These are phyloP conservation scores for Ascochyta clinopodiicola DNA, from an alignment of 2,329 filamentous ascomycete genomes.

Conservation along the genomic window DNA sequence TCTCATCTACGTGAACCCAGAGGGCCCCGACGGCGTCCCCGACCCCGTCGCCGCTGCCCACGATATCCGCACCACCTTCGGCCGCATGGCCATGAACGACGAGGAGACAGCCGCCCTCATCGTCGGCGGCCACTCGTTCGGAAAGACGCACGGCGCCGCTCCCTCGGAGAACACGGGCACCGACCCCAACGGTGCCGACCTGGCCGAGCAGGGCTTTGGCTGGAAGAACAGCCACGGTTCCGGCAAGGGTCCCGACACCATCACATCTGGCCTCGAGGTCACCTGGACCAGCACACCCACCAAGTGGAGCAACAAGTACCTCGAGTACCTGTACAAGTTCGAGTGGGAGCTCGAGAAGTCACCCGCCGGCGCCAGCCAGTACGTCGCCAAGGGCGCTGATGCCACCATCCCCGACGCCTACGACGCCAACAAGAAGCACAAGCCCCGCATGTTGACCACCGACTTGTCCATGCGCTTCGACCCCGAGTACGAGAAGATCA, in stretches of 20 bases:
- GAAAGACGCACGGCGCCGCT: conserved; percentile 80
- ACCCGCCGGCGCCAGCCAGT: conserved; percentile 78
- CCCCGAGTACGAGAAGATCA: conserved; percentile 76
- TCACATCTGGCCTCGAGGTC: conserved; percentile 79
- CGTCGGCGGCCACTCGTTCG: conserved; percentile 78
- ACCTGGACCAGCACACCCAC: conserved; percentile 79
- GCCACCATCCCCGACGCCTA: conserved; percentile 74
- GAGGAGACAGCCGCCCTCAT: conserved; percentile 83
- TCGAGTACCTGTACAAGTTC: conserved; percentile 78
- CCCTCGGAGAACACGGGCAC: conserved; percentile 67
- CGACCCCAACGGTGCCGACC: conserved; percentile 69
- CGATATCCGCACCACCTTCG: conserved; percentile 77
- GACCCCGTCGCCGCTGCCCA: conserved; percentile 72
- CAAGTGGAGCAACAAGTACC: conserved; percentile 77
- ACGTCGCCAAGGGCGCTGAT: conserved; percentile 73
- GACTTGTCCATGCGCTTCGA: conserved; percentile 77
- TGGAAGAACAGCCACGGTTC: conserved; percentile 70
- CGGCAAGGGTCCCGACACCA: conserved; percentile 75
- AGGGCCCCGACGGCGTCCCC: conserved; percentile 73
- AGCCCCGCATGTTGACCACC: conserved; percentile 77
- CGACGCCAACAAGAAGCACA: conserved; percentile 73
- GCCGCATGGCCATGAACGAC: conserved; percentile 83
- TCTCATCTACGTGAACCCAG: conserved; percentile 82
- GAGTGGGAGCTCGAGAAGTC: conserved; percentile 80
- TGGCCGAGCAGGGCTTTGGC: conserved; percentile 74